Base-by-base conservation (phyloP, 1,139 yeast genomes). In the Debaryomycetaceae sp. region DNA sequence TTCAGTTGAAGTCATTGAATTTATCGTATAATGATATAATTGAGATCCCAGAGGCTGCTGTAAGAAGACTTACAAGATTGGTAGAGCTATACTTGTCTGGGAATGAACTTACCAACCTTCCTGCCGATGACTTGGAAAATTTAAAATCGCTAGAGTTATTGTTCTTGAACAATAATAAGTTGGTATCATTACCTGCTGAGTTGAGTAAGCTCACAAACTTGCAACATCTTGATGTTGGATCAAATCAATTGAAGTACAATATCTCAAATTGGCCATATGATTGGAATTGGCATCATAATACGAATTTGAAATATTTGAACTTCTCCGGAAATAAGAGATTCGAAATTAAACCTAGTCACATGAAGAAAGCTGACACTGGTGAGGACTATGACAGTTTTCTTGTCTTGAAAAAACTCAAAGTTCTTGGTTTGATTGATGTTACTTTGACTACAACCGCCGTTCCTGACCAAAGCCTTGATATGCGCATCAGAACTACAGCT, bases 281-380 rank as follows among this genome's bases (percentile, higher is more conserved):
- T 62, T 93, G 98, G 98, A 93, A 89, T 63, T 95, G 99, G 99
- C 85, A 87, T 57, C 84, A 83, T 73, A 95, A 93, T 59, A 72
- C 77, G 45, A 83, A 84, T 40, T 73, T 95, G 62, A 81, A 76
- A 54, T 90, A 87, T 57, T 76, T 95, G 60, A 93, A 91, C 62
- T 84, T 95, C 50, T 88, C 97, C 0, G 98, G 98, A 37, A 95
- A 95, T 60, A 85, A 87, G 58, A 76, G 97, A 50, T 81, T 95
- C 51, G 99, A 93, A 60, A 89, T 93, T 54, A 84, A 83, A 58
- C 84, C 81, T 45, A 75, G 77, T 49, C 84, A 79, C 49, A 57
- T 65, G 6, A 66, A 68, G 54, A 76, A 72, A 51, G 73, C 80
- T 48, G 71, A 71, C 58, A 62, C 75, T 42, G 66, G 71, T 36